phyloP scores from a whole-genome alignment of 768 basidiomycete genomes.

The Coprinellus micaceus region DNA sequence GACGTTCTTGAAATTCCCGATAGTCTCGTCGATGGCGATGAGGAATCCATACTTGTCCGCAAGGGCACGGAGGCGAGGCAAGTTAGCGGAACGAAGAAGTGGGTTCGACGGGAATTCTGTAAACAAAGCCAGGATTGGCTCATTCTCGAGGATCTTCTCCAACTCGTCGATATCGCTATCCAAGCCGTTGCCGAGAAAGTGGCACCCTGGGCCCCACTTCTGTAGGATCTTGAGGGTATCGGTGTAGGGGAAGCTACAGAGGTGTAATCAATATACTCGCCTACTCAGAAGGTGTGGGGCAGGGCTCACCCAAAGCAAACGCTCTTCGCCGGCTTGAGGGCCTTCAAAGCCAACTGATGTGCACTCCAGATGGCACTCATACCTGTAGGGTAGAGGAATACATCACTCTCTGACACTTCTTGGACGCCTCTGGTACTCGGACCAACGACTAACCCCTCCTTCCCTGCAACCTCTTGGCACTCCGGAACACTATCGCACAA shows the following conservation, averaged over 20 bases:
- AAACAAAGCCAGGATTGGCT: conserved; percentile 77
- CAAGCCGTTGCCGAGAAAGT: conserved; percentile 81
- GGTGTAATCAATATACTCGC: too few relatives aligned
- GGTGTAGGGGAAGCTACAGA: conserved; percentile 82
- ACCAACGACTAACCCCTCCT: conserved; percentile 45
- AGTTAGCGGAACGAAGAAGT: conserved; percentile 78
- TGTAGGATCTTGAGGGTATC: conserved; percentile 92
- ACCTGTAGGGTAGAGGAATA: conserved; percentile 81
- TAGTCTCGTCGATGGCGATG: conserved; percentile 89
- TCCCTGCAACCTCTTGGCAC: conserved; percentile 36
- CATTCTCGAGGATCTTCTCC: conserved; percentile 54
- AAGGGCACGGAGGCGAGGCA: conserved; percentile 67
- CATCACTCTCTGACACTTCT: conserved; percentile 78
- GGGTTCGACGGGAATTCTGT: conserved; percentile 97
- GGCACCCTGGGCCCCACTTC: conserved; percentile 94
- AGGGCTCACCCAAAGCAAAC: conserved; percentile 84
- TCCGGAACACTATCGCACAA: conserved; percentile 53
- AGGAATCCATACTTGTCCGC: conserved; percentile 89
- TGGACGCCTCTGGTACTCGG: conserved; percentile 67
- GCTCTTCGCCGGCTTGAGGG: conserved; percentile 66
- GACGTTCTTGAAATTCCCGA: conserved; percentile 93
- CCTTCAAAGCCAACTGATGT: conserved; percentile 63
- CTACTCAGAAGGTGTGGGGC: background rate
- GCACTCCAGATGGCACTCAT: conserved; percentile 96
- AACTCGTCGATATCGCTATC: conserved; percentile 74